Evolutionary conservation across 352 stramenopile species (phyloP).

Genomic region (Globisporangium recalcitrans): DNA sequence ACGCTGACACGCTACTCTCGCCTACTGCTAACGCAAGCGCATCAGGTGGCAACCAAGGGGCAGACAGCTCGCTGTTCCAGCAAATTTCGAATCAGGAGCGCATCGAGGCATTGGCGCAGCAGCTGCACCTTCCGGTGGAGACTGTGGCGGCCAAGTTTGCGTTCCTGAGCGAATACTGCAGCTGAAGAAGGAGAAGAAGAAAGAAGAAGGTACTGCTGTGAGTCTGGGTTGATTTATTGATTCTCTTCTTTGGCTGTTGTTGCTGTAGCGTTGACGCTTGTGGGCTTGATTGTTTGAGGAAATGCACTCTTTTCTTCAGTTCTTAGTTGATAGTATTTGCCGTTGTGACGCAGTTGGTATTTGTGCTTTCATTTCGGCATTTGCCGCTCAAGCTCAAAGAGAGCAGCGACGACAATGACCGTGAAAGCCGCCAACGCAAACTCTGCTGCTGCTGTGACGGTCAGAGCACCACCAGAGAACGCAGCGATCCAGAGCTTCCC

Average conservation of each 20-base stretch:
- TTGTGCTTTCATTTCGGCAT: background rate
- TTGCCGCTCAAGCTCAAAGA: background rate
- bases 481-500: constrained; percentile 1
- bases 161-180: constrained; percentile 44
- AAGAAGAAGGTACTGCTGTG: constrained; percentile 1
- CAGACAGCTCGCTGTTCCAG: constrained; percentile 16
- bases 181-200: constrained; percentile 1
- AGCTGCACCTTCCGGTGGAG: constrained; percentile 47
- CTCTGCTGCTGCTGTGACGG: background rate
- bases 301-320: background rate
- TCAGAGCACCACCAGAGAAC: background rate
- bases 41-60: background rate
- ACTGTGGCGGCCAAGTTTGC: constrained; percentile 47
- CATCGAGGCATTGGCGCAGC: constrained; percentile 34
- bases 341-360: background rate
- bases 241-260: background rate
- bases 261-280: background rate
- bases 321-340: too few relatives aligned
- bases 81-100: constrained; percentile 25
- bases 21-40: constrained; percentile 13
- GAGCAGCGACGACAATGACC: background rate
- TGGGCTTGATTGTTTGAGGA: background rate
- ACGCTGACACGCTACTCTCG: constrained; percentile 33
- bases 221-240: background rate
- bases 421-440: background rate